These are phyloP conservation scores for Claviceps sp. DNA, from an alignment of 2,329 filamentous ascomycete genomes.

Conservation along the genomic window DNA sequence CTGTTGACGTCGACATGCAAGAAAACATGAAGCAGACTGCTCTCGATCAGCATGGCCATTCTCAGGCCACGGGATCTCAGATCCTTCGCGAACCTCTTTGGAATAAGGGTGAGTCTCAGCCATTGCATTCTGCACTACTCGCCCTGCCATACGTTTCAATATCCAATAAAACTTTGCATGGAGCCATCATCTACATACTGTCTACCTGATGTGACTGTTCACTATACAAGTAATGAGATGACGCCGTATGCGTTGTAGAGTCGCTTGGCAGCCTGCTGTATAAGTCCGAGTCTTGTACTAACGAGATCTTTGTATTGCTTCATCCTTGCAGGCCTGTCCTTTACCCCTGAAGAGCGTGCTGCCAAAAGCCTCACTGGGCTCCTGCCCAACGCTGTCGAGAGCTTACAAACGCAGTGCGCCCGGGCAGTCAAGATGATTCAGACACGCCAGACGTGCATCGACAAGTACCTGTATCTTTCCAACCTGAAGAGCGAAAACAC, in stretches of 20 bases:
- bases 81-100: slow-evolving; percentile 47
- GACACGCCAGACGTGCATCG: slow-evolving; percentile 54
- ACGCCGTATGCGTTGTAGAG: background rate
- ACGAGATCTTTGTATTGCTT: background rate
- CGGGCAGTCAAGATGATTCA: slow-evolving; percentile 64
- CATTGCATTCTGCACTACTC: slow-evolving; percentile 1
- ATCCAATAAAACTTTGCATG: background rate
- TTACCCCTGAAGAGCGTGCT: slow-evolving; percentile 49
- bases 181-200: background rate
- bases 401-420: slow-evolving; percentile 44
- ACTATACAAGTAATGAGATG: background rate
- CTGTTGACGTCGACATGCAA: slow-evolving; percentile 45
- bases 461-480: slow-evolving; percentile 76
- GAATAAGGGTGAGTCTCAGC: slow-evolving; percentile 44
- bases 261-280: background rate
- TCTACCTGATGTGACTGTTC: background rate
- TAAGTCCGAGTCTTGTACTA: background rate
- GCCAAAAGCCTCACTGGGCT: slow-evolving; percentile 53
- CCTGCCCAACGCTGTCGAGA: slow-evolving; percentile 50
- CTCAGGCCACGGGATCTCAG: slow-evolving; percentile 45
- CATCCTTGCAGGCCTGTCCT: slow-evolving; percentile 39
- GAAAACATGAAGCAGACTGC: slow-evolving; percentile 46
- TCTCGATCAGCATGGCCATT: slow-evolving; percentile 41
- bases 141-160: background rate
- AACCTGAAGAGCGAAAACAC: slow-evolving; percentile 61